These are phyloP conservation scores for Aspergillus chevalieri DNA, from an alignment of 2,329 filamentous ascomycete genomes.

Conservation along the genomic window DNA sequence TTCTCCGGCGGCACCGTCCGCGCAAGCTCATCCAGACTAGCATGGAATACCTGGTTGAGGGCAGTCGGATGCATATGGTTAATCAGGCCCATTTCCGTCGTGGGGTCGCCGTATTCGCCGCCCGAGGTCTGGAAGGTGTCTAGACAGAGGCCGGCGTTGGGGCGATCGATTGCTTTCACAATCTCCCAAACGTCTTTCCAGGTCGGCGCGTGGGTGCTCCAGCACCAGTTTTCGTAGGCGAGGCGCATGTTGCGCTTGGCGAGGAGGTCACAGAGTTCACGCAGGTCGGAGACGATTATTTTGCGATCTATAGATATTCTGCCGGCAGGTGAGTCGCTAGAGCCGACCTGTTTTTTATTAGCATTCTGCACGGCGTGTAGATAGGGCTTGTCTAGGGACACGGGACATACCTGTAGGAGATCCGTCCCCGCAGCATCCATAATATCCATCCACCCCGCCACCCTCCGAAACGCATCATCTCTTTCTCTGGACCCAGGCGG, in stretches of 20 bases:
- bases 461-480: conserved; percentile 57
- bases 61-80: conserved; percentile 44
- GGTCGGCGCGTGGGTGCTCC: conserved; percentile 62
- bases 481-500: conserved; percentile 51
- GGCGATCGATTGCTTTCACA: conserved; percentile 54
- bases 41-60: conserved; percentile 46
- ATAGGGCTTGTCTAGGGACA: neutral
- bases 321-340: conserved; percentile 54
- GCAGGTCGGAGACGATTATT: conserved; percentile 56
- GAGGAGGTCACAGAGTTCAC: conserved; percentile 58
- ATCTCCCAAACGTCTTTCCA: conserved; percentile 69
- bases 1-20: conserved; percentile 58
- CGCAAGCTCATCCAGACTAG: conserved; percentile 53
- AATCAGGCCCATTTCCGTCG: conserved; percentile 54
- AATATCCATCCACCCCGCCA: conserved; percentile 61
- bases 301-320: conserved; percentile 48
- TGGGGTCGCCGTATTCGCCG: conserved; percentile 67
- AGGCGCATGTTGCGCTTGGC: conserved; percentile 53
- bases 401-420: conserved; percentile 57
- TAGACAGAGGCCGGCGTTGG: conserved; percentile 67
- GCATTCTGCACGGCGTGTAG: neutral
- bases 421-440: conserved; percentile 66
- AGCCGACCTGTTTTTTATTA: conserved; percentile 44
- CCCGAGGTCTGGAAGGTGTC: conserved; percentile 73
- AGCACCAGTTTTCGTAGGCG: conserved; percentile 79